A percentile compares a stretch with the other conserved stretches of the same genome.
These are phyloP conservation scores for Solanum pimpinellifolium DNA, from an alignment of 257 asterid species.

Conservation along the genomic window DNA sequence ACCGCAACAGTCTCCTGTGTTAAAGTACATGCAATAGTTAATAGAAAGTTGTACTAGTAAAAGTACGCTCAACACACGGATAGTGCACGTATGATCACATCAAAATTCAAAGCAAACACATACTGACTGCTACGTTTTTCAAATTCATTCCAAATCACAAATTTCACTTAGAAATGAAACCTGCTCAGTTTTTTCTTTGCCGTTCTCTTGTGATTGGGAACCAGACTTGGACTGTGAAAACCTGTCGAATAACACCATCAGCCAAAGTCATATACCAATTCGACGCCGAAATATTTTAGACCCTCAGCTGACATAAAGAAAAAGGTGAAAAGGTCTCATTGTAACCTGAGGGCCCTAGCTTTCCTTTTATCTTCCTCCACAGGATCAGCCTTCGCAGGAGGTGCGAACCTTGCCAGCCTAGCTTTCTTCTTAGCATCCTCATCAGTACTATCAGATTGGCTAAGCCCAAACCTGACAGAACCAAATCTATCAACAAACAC, in stretches of 20 bases:
- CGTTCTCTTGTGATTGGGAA: slow-evolving; percentile 6
- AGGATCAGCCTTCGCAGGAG: slow-evolving; percentile 32
- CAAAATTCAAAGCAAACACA: not conserved
- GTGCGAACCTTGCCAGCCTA: slow-evolving; percentile 74
- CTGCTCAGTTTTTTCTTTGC: slow-evolving; percentile 3
- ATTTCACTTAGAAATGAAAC: not conserved
- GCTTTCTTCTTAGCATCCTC: slow-evolving; percentile 86
- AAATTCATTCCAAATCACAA: not conserved
- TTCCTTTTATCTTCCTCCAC: slow-evolving; percentile 88
- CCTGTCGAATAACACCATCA: slow-evolving; percentile 9
- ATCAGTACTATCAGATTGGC: slow-evolving; percentile 36
- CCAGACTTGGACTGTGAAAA: slow-evolving; percentile 26
- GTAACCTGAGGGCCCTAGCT: slow-evolving; percentile 86
- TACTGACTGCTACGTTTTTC: not conserved
- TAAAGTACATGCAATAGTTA: not conserved
- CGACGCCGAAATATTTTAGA: not conserved
- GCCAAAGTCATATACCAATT: not conserved
- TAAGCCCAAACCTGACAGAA: not conserved
- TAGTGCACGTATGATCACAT: not conserved
- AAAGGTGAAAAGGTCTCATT: not conserved
- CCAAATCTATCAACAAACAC: not conserved
- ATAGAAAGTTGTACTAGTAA: not conserved
- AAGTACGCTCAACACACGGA: not conserved
- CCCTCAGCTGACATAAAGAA: not conserved
- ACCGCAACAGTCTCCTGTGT: slow-evolving; percentile 9